A percentile compares a stretch with the other conserved stretches of the same genome.
phyloP scores from a whole-genome alignment of 2,329 filamentous ascomycete genomes.

The Amesomyces nigricolor region DNA sequence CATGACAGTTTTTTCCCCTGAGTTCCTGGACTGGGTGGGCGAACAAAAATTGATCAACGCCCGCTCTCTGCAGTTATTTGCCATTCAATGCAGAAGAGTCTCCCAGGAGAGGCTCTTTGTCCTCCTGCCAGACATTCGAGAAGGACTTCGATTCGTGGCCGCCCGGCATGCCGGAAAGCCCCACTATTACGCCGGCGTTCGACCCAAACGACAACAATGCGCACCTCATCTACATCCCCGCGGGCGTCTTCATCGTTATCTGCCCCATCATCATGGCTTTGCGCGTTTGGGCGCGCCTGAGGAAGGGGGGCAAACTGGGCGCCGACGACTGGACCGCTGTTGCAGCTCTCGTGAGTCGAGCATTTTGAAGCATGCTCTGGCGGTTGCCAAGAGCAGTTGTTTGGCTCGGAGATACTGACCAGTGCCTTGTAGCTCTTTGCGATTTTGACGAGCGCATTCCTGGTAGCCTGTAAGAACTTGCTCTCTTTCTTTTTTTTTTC shows the following conservation, averaged over 20 bases:
- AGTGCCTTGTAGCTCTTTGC: not conserved
- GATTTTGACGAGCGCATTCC: not conserved
- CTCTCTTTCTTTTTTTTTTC: too few species aligned
- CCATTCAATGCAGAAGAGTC: not conserved
- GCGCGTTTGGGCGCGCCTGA: slow-evolving; percentile 2
- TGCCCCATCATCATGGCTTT: slow-evolving; percentile 1
- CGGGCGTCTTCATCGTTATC: slow-evolving; percentile 1
- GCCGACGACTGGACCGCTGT: slow-evolving; percentile 3
- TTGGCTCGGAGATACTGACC: not conserved
- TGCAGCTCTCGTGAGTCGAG: not conserved
- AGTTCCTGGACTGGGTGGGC: too few species aligned
- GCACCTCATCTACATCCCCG: not conserved
- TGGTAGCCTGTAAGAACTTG: not conserved
- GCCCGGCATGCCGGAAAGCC: not conserved
- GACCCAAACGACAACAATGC: slow-evolving; percentile 2
- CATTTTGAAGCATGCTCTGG: not conserved
- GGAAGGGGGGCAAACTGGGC: not conserved
- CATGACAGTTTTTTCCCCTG: too few species aligned
- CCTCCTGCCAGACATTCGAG: not conserved
- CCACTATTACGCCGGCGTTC: not conserved
- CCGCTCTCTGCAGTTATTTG: not conserved
- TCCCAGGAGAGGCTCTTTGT: not conserved
- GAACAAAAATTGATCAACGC: not conserved
- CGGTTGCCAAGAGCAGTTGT: not conserved
- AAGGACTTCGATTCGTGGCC: not conserved